A percentile compares a stretch with the other conserved stretches of the same genome.
phyloP scores from a whole-genome alignment of 2,329 filamentous ascomycete genomes.

The Lecanicillium sp. region DNA sequence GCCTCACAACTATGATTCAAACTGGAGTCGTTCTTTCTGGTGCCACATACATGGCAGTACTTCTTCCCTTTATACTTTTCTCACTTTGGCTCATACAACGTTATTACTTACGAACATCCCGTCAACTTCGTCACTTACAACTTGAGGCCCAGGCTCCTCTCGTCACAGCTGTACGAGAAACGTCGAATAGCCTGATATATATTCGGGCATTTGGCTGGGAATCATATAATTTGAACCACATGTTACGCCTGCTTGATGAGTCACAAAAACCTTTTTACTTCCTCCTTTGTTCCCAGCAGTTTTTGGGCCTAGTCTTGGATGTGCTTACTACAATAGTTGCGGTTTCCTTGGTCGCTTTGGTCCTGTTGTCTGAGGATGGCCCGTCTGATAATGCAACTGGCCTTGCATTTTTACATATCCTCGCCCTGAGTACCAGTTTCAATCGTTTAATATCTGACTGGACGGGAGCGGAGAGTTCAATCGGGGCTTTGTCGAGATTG shows the following conservation, averaged over 20 bases:
- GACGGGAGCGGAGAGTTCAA: neutral
- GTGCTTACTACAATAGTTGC: neutral
- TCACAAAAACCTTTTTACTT: conserved; percentile 7
- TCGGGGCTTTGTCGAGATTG: neutral
- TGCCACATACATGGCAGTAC: neutral
- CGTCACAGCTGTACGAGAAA: neutral
- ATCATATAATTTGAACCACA: neutral
- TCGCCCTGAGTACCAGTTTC: neutral
- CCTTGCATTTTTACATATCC: conserved; percentile 2
- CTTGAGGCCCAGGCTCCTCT: conserved; percentile 1
- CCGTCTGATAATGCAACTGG: neutral
- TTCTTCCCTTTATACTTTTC: neutral
- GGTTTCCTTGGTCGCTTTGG: neutral
- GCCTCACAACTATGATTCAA: neutral
- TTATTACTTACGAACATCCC: conserved; percentile 1
- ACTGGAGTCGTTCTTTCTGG: neutral
- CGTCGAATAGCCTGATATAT: neutral
- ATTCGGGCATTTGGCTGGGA: conserved; percentile 4
- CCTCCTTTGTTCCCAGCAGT: neutral
- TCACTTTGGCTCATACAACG: neutral
- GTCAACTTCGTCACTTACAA: conserved; percentile 2
- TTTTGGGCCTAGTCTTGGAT: neutral
- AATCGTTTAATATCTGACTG: neutral
- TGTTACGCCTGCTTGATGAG: neutral
- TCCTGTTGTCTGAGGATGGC: neutral